Conservation (phyloP, 768 basidiomycete species). For the Suillus subluteus region DNA sequence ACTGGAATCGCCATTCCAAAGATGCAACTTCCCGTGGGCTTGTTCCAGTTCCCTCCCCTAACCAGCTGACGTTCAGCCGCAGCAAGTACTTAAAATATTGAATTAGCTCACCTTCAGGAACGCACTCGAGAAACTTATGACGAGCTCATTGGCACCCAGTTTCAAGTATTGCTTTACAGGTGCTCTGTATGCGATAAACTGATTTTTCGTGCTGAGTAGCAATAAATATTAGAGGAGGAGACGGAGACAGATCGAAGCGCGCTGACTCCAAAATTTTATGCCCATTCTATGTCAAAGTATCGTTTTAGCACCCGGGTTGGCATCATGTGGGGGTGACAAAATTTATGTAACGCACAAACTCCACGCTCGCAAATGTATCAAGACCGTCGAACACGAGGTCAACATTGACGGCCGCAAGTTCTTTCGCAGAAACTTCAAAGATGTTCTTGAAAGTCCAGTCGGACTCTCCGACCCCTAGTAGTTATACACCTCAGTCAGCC, state of each 20-base stretch:
- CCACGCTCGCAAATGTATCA: slow-evolving; percentile 83
- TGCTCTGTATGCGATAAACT: slow-evolving; percentile 78
- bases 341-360: slow-evolving; percentile 51
- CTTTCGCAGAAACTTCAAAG: slow-evolving; percentile 54
- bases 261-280: slow-evolving; percentile 61
- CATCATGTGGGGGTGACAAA: not conserved
- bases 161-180: slow-evolving; percentile 57
- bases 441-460: slow-evolving; percentile 82
- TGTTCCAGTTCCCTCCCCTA: slow-evolving; percentile 79
- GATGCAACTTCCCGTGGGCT: slow-evolving; percentile 55
- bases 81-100: not conserved
- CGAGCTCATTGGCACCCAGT: slow-evolving; percentile 64
- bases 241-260: not conserved
- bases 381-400: slow-evolving; percentile 91
- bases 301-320: not conserved
- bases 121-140: slow-evolving; percentile 74
- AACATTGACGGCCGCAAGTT: slow-evolving; percentile 49
- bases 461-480: slow-evolving; percentile 83
- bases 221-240: slow-evolving; percentile 2
- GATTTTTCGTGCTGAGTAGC: slow-evolving; percentile 66
- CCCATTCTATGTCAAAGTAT: slow-evolving; percentile 61
- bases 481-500: not conserved
- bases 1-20: slow-evolving; percentile 94
- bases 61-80: slow-evolving; percentile 7
- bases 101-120: slow-evolving; percentile 58